These are phyloP conservation scores for Withania somnifera DNA, from an alignment of 305 asterid species.

Conservation along the genomic window DNA sequence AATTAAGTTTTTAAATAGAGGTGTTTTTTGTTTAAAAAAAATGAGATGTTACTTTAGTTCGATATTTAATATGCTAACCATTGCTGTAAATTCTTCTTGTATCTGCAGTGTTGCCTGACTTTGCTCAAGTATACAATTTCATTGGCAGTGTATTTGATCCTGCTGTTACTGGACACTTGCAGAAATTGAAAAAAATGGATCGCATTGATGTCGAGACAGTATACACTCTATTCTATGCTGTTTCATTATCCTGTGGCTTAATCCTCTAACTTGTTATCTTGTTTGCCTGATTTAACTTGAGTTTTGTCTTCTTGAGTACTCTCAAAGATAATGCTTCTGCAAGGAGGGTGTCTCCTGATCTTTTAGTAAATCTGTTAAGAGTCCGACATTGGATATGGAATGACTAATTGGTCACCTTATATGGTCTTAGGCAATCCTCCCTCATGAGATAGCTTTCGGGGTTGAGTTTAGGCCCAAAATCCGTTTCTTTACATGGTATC, in stretches of 20 bases:
- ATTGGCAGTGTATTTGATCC: conserved; percentile 93
- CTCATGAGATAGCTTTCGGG: no score
- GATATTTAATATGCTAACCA: not conserved
- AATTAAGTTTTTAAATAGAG: not conserved
- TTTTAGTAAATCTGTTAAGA: no score
- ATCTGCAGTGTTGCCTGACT: conserved; percentile 85
- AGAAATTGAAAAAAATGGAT: conserved; percentile 77
- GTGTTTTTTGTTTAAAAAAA: no score
- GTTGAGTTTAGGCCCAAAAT: no score
- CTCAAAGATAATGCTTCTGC: not conserved
- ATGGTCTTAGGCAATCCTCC: no score
- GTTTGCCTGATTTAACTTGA: not conserved
- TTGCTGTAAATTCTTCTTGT: conserved; percentile 5
- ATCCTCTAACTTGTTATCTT: not conserved
- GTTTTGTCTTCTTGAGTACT: not conserved
- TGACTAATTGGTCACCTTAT: no score
- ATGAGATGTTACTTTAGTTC: not conserved
- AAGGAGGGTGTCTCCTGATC: not conserved
- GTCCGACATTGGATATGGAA: no score
- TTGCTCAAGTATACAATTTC: conserved; percentile 80
- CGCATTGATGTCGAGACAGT: conserved; percentile 91
- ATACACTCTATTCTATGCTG: conserved; percentile 25
- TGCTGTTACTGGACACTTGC: conserved; percentile 58
- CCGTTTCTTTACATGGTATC: no score
- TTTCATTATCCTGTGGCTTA: not conserved